Conservation (phyloP, 352 stramenopile species). For the Pythium monospermum region DNA sequence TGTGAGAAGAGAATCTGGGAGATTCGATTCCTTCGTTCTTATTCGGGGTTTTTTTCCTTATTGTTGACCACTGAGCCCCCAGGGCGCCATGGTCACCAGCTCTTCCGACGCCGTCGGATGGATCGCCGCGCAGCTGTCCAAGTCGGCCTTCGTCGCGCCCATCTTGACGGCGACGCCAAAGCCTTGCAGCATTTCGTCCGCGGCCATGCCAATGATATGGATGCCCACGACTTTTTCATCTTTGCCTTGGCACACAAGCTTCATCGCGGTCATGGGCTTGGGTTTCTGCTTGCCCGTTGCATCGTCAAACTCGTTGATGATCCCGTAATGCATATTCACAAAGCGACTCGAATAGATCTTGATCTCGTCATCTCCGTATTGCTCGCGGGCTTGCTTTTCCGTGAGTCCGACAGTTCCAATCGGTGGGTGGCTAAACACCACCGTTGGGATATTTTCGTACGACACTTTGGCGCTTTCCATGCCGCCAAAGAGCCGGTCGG, state of each 20-base stretch:
- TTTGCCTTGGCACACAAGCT: conserved; percentile 88
- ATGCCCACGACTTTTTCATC: conserved; percentile 95
- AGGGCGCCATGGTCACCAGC: conserved; percentile 93
- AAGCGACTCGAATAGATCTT: conserved; percentile 96
- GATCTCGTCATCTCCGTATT: conserved; percentile 92
- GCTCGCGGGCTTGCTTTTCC: conserved; percentile 86
- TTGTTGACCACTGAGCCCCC: conserved; percentile 17
- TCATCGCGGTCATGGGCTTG: conserved; percentile 94
- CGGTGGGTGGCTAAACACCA: conserved; percentile 96
- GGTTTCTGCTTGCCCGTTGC: conserved; percentile 64
- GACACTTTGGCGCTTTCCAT: conserved; percentile 68
- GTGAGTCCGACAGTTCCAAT: conserved; percentile 95
- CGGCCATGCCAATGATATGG: conserved; percentile 93
- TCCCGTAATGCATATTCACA: conserved; percentile 93
- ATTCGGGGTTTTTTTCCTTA: neutral
- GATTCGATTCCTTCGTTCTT: conserved; percentile 14
- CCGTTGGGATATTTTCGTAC: conserved; percentile 95
- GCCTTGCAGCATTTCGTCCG: conserved; percentile 98
- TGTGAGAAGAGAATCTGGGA: conserved; percentile 15
- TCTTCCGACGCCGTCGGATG: conserved; percentile 96
- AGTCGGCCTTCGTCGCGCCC: conserved; percentile 96
- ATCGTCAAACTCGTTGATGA: conserved; percentile 65
- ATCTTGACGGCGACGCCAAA: conserved; percentile 99
- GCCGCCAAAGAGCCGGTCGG: conserved; percentile 88
- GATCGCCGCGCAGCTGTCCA: conserved; percentile 95